Evolutionary conservation across 106 monocot genomes (phyloP), one percentile per base, ranked within the genome.

Genomic region (Hemerocallis citrina): DNA sequence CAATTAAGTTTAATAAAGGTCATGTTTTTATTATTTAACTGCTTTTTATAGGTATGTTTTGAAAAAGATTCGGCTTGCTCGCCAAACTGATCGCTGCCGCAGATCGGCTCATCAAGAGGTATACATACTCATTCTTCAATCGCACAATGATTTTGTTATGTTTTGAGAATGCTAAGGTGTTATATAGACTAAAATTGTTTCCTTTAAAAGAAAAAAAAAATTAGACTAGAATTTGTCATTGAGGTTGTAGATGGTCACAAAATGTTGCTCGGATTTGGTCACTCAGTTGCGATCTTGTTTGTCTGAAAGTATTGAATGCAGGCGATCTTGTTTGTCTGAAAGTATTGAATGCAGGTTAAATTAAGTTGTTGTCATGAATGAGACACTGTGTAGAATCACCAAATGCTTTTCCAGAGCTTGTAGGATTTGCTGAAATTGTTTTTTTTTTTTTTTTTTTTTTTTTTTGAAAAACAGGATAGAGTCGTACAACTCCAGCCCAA

Each of bases 1-100:
- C 46, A 21, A 47, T 43, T 43, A 5, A 7, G 3, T 30, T 2
- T 7, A 9, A 44, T 25, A 11, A 48, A 14, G 19, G 38, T 19
- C 22, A 4, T 61, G 12, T 27, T 0, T 31, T 57, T 49, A 4
- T 64, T 64, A 20, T 8, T 24, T 58, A 8, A 0, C 25, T 23
- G 10, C n/a, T 74, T 44, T 34, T 67, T 72, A 30, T 55, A 98
- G 96, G 81, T 98, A 98, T 75, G 96, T 98, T n/a, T 65, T 98
- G 74, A 98, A 98, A 65, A 98, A 98, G 79, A 98, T 98, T 33
- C 81, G 96, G 13, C 87, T 98, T 40, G 96, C 91, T 30, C 84
- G 96, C 39, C 96, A 98, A 75, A 98, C 96, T 7, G 87, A 98
- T 46, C 58, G 96, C 24, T 88, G 81, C 47, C 73, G 96, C 16